A percentile compares a stretch with the other conserved stretches of the same genome.
Evolutionary conservation across 331 rosid species (phyloP).

Genomic region (Malus hybrid): DNA sequence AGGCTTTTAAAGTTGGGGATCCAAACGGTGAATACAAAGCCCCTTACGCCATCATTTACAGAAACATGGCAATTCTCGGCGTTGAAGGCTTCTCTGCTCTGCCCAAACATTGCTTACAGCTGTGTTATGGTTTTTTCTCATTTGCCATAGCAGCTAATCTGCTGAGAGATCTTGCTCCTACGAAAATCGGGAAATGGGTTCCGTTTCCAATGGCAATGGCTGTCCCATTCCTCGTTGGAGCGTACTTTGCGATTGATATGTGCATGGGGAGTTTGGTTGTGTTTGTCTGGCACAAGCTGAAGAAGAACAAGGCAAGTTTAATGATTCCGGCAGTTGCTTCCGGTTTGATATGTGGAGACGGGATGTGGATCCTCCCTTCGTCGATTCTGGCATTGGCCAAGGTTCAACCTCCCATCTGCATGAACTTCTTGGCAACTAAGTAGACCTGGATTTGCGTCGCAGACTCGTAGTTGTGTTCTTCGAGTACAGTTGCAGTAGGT

Average conservation of each 20-base stretch:
- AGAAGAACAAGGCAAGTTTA: slow-evolving; percentile 40
- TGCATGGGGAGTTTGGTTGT: slow-evolving; percentile 82
- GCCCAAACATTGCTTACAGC: slow-evolving; percentile 78
- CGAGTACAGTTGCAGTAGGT: background rate
- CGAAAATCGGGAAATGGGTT: slow-evolving; percentile 46
- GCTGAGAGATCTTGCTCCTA: slow-evolving; percentile 60
- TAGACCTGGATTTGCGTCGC: slow-evolving; percentile 9
- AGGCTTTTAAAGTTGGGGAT: slow-evolving; percentile 80
- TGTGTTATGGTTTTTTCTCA: slow-evolving; percentile 71
- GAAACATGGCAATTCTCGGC: slow-evolving; percentile 96
- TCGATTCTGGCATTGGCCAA: slow-evolving; percentile 80
- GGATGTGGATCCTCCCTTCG: slow-evolving; percentile 92
- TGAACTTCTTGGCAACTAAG: slow-evolving; percentile 56
- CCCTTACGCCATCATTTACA: slow-evolving; percentile 75
- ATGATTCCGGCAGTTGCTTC: slow-evolving; percentile 97
- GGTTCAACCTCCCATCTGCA: slow-evolving; percentile 82
- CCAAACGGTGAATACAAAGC: slow-evolving; percentile 88
- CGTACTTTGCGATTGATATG: slow-evolving; percentile 93
- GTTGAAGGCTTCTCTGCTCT: slow-evolving; percentile 92
- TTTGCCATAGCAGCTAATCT: slow-evolving; percentile 72
- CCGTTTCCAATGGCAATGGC: slow-evolving; percentile 99
- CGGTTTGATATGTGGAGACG: slow-evolving; percentile 97
- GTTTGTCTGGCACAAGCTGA: slow-evolving; percentile 62
- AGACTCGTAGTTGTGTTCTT: background rate
- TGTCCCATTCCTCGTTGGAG: slow-evolving; percentile 96